Evolutionary conservation across 2,329 filamentous ascomycete species (phyloP), one percentile per base, ranked within the genome.

Genomic region (Arthrobotrys iridis): DNA sequence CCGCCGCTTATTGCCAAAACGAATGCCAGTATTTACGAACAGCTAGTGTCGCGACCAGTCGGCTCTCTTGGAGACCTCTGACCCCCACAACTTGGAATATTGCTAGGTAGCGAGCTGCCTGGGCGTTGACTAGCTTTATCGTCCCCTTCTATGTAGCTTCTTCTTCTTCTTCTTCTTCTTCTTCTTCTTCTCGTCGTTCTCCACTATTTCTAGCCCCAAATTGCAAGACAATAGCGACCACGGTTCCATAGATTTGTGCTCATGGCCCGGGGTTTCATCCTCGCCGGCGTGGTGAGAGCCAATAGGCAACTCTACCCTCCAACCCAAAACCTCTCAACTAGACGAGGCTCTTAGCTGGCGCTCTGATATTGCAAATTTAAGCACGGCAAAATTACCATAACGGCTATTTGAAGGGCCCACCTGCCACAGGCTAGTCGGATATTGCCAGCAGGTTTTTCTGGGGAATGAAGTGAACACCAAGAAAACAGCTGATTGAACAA

Each of bases 391-490:
- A 74, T 74, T 57, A 59, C 62, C 45, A 3, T 74, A 66, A 67
- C 70, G 70, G 70, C 70, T 74, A 74, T 67, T 52, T 71, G 58
- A 33, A n/a, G 11, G 66, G 46, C 59, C 55, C 65, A 62, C 65
- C 35, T 55, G 59, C 43, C 40, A 63, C 15, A 45, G 46, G 33
- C 57, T 71, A 64, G 58, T 58, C 66, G 58, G 66, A 71, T 63
- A 62, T 70, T 70, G 46, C 55, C 43, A 70, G 65, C 58, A 58
- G 37, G 58, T 48, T 71, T 71, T 48, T 55, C 55, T 63, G 41
- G 40, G 65, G 52, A 60, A 52, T 26, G 50, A 22, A 33, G n/a
- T n/a, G n/a, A n/a, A n/a, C n/a, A n/a, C n/a, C 28, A 10, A 52
- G 20, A 26, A 52, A 55, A 55, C 50, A 55, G 50, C 28, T 55